Base-by-base conservation (phyloP, 768 basidiomycete species). In the Boletus rubescentipes region DNA sequence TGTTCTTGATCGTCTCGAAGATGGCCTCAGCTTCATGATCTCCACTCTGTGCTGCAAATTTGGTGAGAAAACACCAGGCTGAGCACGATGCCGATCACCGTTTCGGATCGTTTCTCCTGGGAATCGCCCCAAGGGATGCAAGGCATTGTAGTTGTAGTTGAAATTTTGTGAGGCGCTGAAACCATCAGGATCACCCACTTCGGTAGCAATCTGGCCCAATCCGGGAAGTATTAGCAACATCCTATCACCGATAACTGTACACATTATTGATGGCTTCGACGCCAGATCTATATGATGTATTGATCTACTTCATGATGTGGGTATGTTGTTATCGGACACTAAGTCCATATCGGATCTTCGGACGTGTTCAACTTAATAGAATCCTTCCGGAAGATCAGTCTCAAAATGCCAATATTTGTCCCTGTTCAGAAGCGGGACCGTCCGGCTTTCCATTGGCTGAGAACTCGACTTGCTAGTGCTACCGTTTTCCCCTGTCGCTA, bases 341-440 rank as follows among this genome's bases (percentile, higher is more conserved):
- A 99, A 9, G 87, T 84, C 97, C 96, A 99, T 40, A 93, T 82
- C 0, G 95, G 92, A 65, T 99, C 96, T 53, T 96, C 93, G 11
- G 84, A 78, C 2, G 84, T 78, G 62, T 89, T 91, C 52, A 99
- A 73, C 58, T 99, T 46, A 94, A 75, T 31, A 98, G 72, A 45
- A 98, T 88, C 64, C 96, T 98, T 60, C 0, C 35, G 0, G 15
- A 40, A 18, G 57, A 46, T 63, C 41, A 68, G 52, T 92, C 73
- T 98, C 96, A 16, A 98, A 94, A 43, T 86, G 98, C 93, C 43
- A 98, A 81, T 49, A 99, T 89, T 23, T 94, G 84, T 63, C 87
- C 89, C 72, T 96, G 93, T 66, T 95, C 94, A 57, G 83, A 84
- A 57, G 85, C 83, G 2, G 74, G 66, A 9, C 75, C 70, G 11